A percentile compares a stretch with the other conserved stretches of the same genome.
phyloP scores from a whole-genome alignment of 2,329 filamentous ascomycete genomes.

The Botrytis tulipae region DNA sequence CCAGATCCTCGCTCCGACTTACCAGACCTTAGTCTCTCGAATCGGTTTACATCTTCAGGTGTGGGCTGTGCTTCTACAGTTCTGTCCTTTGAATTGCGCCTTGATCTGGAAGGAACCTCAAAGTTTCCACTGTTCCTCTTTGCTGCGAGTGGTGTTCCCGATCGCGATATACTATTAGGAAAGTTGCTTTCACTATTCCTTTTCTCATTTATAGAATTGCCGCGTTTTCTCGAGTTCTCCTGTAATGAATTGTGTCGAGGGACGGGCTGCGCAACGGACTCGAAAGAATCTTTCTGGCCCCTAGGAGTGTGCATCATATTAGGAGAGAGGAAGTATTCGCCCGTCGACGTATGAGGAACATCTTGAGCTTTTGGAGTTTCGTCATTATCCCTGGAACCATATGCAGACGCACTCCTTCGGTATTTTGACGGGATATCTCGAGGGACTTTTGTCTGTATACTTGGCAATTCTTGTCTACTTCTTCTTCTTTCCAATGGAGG shows the following conservation, averaged over 20 bases:
- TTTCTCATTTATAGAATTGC: constrained; percentile 32
- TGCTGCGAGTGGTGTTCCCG: constrained; percentile 28
- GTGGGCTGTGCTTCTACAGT: constrained; percentile 29
- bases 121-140: constrained; percentile 28
- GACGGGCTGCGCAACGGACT: constrained; percentile 38
- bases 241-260: constrained; percentile 37
- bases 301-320: constrained; percentile 40
- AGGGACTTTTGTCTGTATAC: constrained; percentile 37
- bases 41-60: constrained; percentile 28
- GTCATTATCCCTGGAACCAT: constrained; percentile 26
- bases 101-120: constrained; percentile 25
- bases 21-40: constrained; percentile 27
- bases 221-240: constrained; percentile 37
- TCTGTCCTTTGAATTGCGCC: constrained; percentile 31
- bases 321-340: constrained; percentile 48
- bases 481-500: constrained; percentile 28
- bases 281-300: constrained; percentile 29
- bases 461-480: constrained; percentile 38
- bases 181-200: constrained; percentile 31
- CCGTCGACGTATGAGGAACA: constrained; percentile 27
- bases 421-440: constrained; percentile 36
- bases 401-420: constrained; percentile 36
- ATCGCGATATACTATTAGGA: constrained; percentile 24
- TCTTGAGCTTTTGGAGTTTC: constrained; percentile 37
- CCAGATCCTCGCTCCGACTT: constrained; percentile 26